Base-by-base conservation (phyloP, 345 rosid genomes). In the Bruguiera parviflora region DNA sequence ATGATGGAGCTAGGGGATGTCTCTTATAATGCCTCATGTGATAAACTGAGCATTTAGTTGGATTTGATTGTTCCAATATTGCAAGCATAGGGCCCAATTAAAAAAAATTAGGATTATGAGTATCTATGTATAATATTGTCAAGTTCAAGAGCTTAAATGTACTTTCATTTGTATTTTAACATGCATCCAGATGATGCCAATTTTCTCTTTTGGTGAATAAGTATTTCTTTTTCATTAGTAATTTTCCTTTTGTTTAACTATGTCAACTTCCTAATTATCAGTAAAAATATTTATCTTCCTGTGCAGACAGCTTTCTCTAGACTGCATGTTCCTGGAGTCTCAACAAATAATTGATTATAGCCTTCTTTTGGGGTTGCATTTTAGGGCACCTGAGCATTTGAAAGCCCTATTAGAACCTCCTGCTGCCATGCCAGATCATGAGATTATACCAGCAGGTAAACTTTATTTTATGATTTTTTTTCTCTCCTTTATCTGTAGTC, bases 291-390 rank as follows among this genome's bases (percentile, higher is more conserved):
- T 66, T 66, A 61, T 56, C 27, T 16, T 28, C 43, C 69, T 56
- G 65, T 79, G 81, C 91, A 89, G 97, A 73, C 97, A 91, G 78
- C 83, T 91, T 63, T 49, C 80, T 59, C 63, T 86, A 35, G 97
- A 91, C 81, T 86, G 92, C 83, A 69, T 20, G 53, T 91, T 91
- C 78, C 77, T 91, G 80, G 89, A 89, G 80, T 89, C 97, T 72
- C 91, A 89, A 69, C 84, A 85, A 21, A 87, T 91, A 70, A 89
- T 91, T 65, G 97, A 91, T 77, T 91, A 91, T 71, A 91, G 97
- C 80, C 96, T 91, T 75, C 78, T 91, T 66, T 68, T 91, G 76
- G 97, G 97, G 47, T 63, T 91, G 70, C 93, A 91, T 80, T 91
- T 91, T 75, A 86, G 91, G 85, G 97, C 90, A 31, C 97, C 97